Conservation (phyloP, 2,329 filamentous ascomycete genomes). For the Xylaria arbuscula region DNA sequence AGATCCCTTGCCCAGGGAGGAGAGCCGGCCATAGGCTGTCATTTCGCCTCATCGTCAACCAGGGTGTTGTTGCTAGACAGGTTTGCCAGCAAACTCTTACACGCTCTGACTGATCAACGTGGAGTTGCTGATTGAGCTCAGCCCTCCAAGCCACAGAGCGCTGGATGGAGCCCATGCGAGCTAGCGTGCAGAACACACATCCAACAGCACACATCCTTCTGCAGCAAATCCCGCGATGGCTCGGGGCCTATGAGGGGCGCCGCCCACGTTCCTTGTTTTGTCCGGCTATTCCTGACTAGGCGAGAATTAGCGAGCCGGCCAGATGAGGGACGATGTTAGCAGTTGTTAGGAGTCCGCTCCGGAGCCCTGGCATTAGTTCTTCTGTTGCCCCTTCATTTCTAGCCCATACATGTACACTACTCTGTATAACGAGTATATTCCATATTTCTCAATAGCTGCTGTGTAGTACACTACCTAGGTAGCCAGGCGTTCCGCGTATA, state of each 20-base stretch:
- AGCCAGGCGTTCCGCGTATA: not conserved
- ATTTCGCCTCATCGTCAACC: conserved; percentile 11
- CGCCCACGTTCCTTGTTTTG: conserved; percentile 42
- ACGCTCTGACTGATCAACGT: conserved; percentile 24
- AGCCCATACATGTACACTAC: not conserved
- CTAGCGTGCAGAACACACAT: conserved; percentile 22
- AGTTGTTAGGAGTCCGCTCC: conserved; percentile 34
- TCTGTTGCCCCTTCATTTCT: conserved; percentile 12
- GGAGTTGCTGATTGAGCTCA: conserved; percentile 28
- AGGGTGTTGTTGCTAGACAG: conserved; percentile 5
- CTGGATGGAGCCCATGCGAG: conserved; percentile 19
- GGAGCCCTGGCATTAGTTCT: conserved; percentile 15
- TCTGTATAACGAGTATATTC: too few species aligned
- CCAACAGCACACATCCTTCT: conserved; percentile 34
- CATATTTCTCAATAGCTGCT: conserved; percentile 6
- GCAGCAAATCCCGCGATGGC: conserved; percentile 40
- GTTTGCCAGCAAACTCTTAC: conserved; percentile 10
- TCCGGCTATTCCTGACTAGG: conserved; percentile 44
- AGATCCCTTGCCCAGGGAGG: conserved; percentile 1
- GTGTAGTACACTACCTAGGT: too few species aligned
- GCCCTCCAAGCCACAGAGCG: conserved; percentile 36
- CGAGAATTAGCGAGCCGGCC: conserved; percentile 46
- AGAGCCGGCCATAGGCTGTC: not conserved
- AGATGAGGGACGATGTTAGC: conserved; percentile 21
- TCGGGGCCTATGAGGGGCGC: conserved; percentile 35